Evolutionary conservation across 352 stramenopile species (phyloP), one percentile per base, ranked within the genome.

Genomic region (Globisporangium spinosum): DNA sequence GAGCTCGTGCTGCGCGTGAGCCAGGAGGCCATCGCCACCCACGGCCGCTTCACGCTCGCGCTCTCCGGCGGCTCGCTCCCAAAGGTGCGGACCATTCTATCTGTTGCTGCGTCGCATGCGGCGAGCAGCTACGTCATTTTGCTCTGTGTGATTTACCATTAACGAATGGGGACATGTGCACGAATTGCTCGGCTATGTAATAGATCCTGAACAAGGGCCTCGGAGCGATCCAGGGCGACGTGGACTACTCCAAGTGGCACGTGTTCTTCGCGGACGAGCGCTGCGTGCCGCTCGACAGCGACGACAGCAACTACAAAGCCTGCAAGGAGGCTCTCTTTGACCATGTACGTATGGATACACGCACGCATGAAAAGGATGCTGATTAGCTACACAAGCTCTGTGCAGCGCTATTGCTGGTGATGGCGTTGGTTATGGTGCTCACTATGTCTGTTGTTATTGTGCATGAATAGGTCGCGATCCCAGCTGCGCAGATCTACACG

Each of bases 201-300:
- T 69, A 94, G 85, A 94, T 93, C 64, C 65, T 95, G 35, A 89
- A 91, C 74, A 93, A 93, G 70, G 82, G 85, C 3, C 73, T 97
- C n/a, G 61, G 77, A 13, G 67, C 75, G 49, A 86, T 97, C 58
- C 84, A 93, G 54, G 75, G 79, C 45, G 80, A 85, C 65, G 76
- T 98, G 32, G 89, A 98, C 65, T 99, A 97, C 75, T 84, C 89
- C 57, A 98, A 98, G 69, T 99, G 97, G 94, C 92, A 98, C 67
- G 90, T 99, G n/a, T 96, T 98, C 73, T 98, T 99, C 71, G 96
- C 97, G 2, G 97, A 99, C 76, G 98, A 99, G 79, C 92, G 97
- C 68, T 99, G 93, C 69, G 98, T 99, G 34, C 75, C 89, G 9
- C 77, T 95, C 23, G 85, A 97, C 62, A 67, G 98, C 80, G 78